Conservation (phyloP, 352 stramenopile genomes). For the Globisporangium radiosum region DNA sequence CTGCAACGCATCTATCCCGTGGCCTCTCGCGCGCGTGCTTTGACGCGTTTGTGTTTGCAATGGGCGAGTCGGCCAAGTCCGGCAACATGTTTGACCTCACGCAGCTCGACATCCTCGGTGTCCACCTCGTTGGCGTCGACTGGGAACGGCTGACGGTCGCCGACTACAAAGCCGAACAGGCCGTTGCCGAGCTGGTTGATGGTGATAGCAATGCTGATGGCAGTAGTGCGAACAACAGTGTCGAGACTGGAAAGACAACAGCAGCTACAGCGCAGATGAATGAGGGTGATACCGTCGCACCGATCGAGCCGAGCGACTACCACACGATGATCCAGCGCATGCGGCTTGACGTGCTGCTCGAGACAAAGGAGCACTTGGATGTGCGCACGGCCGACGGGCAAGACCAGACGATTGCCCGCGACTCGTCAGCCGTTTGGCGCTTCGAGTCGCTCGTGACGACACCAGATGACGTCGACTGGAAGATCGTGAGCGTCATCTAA, state of each 20-base stretch:
- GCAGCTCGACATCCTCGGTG: conserved; percentile 44
- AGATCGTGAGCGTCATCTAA: conserved; percentile 29
- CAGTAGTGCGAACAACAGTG: not conserved
- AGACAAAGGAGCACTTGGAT: conserved; percentile 35
- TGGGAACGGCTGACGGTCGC: conserved; percentile 44
- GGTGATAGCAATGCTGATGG: too few relatives aligned
- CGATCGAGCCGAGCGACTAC: conserved; percentile 13
- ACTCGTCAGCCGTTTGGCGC: conserved; percentile 27
- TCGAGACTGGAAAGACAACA: conserved; percentile 8
- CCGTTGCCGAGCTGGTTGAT: conserved; percentile 7
- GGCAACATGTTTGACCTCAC: conserved; percentile 41
- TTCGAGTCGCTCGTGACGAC: conserved; percentile 58
- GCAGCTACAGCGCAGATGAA: too few relatives aligned
- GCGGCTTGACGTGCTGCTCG: conserved; percentile 31
- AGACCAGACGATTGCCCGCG: conserved; percentile 21
- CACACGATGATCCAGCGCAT: conserved; percentile 32
- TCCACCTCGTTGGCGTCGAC: conserved; percentile 34
- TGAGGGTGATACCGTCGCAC: conserved; percentile 8
- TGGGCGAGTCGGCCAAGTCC: conserved; percentile 41
- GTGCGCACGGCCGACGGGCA: conserved; percentile 22
- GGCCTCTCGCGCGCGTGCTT: conserved; percentile 35
- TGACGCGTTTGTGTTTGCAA: conserved; percentile 45
- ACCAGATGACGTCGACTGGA: conserved; percentile 57
- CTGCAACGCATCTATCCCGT: conserved; percentile 12
- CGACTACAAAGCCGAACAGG: conserved; percentile 33